Conservation (phyloP, 1,284 basidiomycete species). For the Rhizoctonia solani region DNA sequence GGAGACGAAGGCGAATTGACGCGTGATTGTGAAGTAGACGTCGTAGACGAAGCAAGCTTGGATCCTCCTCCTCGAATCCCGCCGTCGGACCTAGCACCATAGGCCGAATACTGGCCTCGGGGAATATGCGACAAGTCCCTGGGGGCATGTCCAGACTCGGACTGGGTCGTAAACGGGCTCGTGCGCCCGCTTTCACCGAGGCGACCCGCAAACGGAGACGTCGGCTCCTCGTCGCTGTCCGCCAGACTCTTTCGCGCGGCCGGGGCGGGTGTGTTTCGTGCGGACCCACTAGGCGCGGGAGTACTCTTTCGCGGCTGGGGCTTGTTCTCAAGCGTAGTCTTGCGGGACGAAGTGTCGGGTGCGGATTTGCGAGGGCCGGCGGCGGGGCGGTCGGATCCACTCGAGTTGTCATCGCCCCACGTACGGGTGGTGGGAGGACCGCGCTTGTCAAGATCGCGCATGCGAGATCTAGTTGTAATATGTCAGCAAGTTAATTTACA, state of each 20-base stretch:
- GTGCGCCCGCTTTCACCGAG: slow-evolving; percentile 3
- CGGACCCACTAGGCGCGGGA: no score
- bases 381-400: slow-evolving; percentile 2
- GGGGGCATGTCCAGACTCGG: not conserved
- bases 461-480: slow-evolving; percentile 8
- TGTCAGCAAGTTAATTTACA: no score
- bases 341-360: no score
- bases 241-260: not conserved
- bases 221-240: not conserved
- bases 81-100: slow-evolving; percentile 4
- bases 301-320: no score
- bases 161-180: no score
- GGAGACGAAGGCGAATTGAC: no score
- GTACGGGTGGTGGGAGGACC: slow-evolving; percentile 7
- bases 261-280: not conserved
- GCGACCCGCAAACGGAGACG: not conserved
- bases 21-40: no score
- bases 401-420: not conserved
- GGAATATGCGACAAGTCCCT: not conserved
- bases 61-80: not conserved
- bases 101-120: not conserved
- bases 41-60: no score
- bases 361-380: no score
- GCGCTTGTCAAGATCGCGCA: not conserved
- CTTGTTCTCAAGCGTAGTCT: no score